These are phyloP conservation scores for Cymbopogon citratus DNA, from an alignment of 176 grass and related monocot genomes.

Conservation along the genomic window DNA sequence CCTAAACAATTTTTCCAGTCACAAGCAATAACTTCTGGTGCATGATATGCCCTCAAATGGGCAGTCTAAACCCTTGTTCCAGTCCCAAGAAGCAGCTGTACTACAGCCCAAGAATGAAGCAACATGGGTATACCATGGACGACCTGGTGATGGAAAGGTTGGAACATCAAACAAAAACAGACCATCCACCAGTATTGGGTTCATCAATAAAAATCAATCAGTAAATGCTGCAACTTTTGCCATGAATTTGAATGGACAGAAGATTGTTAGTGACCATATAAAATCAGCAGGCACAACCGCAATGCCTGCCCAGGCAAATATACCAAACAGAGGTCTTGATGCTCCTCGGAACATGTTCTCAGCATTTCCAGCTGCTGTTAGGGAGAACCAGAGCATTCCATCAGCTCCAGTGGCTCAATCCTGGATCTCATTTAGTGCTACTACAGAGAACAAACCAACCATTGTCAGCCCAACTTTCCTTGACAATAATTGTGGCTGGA, in stretches of 20 bases:
- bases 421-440: constrained; percentile 85
- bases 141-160: constrained; percentile 53
- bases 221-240: constrained; percentile 33
- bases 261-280: constrained; percentile 42
- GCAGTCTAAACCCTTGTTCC: constrained; percentile 46
- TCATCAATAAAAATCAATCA: constrained; percentile 59
- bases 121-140: constrained; percentile 42
- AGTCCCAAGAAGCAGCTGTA: constrained; percentile 41
- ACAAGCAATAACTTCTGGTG: constrained; percentile 34
- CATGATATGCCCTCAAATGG: constrained; percentile 11
- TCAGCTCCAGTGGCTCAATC: constrained; percentile 46
- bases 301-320: constrained; percentile 36
- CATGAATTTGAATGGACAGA: constrained; percentile 36
- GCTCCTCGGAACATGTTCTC: constrained; percentile 47
- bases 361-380: constrained; percentile 55
- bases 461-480: constrained; percentile 35
- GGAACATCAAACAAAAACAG: constrained; percentile 35
- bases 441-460: constrained; percentile 56
- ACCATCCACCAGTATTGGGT: constrained; percentile 36
- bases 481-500: constrained; percentile 57
- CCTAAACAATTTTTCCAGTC: constrained; percentile 54
- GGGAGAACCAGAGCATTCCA: constrained; percentile 52
- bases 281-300: constrained; percentile 42
- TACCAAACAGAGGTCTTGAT: constrained; percentile 44
- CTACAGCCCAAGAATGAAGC: constrained; percentile 44